Conservation (phyloP, 768 basidiomycete species). For the Suillus brevipes region DNA sequence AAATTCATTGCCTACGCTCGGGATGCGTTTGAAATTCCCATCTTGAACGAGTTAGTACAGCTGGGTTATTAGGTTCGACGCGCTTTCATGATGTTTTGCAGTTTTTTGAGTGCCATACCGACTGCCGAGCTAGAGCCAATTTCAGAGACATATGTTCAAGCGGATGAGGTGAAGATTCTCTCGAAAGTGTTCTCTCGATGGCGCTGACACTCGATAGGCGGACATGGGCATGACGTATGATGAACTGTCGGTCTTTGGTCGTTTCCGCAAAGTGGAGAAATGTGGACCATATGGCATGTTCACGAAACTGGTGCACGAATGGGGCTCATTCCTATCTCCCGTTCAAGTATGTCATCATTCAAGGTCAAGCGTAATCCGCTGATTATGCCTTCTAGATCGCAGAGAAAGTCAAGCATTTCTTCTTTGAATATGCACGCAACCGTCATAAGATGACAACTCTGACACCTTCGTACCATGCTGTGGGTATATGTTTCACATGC, state of each 20-base stretch:
- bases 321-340: slow-evolving; percentile 86
- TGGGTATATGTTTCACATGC: slow-evolving; percentile 37
- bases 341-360: slow-evolving; percentile 52
- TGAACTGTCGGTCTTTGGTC: slow-evolving; percentile 90
- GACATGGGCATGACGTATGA: slow-evolving; percentile 99
- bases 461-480: slow-evolving; percentile 93
- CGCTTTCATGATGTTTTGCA: slow-evolving; percentile 31
- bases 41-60: slow-evolving; percentile 66
- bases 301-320: slow-evolving; percentile 91
- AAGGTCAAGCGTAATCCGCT: background rate
- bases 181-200: background rate
- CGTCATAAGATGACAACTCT: slow-evolving; percentile 98
- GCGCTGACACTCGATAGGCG: slow-evolving; percentile 46
- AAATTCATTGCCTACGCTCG: slow-evolving; percentile 89
- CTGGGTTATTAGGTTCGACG: background rate
- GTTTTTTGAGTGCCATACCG: slow-evolving; percentile 89
- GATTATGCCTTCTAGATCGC: slow-evolving; percentile 65
- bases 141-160: slow-evolving; percentile 90
- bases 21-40: slow-evolving; percentile 77
- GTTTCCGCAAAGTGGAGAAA: slow-evolving; percentile 94
- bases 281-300: slow-evolving; percentile 98
- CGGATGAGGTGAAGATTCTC: slow-evolving; percentile 73
- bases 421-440: slow-evolving; percentile 95
- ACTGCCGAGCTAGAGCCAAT: slow-evolving; percentile 97
- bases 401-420: slow-evolving; percentile 96